Evolutionary conservation across 2,329 filamentous ascomycete species (phyloP), one percentile per base, ranked within the genome.

Genomic region (Leptosphaerulina australis): DNA sequence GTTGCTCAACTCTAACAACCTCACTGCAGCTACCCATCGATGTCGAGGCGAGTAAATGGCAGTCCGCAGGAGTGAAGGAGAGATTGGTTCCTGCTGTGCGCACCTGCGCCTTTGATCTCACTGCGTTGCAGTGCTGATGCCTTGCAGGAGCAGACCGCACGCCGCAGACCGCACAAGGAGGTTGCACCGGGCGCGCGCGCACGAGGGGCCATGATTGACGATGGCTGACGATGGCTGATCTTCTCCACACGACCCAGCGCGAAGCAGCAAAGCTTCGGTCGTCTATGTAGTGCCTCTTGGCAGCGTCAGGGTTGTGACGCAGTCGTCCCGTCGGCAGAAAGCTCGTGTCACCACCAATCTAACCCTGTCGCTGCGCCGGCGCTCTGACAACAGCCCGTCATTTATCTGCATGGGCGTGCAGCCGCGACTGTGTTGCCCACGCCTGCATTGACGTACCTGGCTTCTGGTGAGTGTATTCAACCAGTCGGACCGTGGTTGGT

Each of bases 251-350:
- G 58, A 53, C 28, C 39, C 41, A 55, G 47, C 43, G 43, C 55
- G 56, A 50, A 43, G 41, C 53, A 53, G 53, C 61, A 68, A 69
- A 65, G 66, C 67, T 69, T 63, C 66, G 62, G 63, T 62, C 58
- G 62, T 61, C 55, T 59, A 55, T 58, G 63, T 67, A 66, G 65
- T 58, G 56, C 33, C 37, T 5, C 63, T 63, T 55, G 59, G 62
- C 56, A 24, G 15, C 28, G 21, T 15, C 50, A 37, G 38, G 50
- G 44, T 21, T 46, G 63, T 69, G 67, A 67, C 66, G 67, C 63
- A 67, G 63, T 62, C 56, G 55, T 55, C 60, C 61, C 63, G 60
- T 60, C 67, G 64, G 63, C 58, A 60, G 49, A 58, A 60, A 60
- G 58, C 63, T 66, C 62, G 64, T 64, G 65, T 66, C 56, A 64